A percentile compares a stretch with the other conserved stretches of the same genome.
Evolutionary conservation across 306 rosid genomes (phyloP).

Genomic region (Malus orientalis): DNA sequence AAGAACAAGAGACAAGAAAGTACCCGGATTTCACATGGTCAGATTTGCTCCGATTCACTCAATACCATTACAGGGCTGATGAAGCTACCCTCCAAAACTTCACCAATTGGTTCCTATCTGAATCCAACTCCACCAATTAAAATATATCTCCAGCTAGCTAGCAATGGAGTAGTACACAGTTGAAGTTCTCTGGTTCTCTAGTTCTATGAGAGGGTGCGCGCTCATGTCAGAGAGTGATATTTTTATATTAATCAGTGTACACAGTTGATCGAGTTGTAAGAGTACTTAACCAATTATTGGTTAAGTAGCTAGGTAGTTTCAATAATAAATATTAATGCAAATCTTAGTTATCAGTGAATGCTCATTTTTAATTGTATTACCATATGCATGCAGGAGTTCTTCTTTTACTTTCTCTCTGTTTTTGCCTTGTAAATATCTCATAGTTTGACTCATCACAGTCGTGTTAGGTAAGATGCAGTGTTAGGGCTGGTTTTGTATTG

Average conservation of each 20-base stretch:
- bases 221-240: too few relatives aligned
- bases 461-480: background rate
- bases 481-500: too few relatives aligned
- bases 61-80: constrained; percentile 59
- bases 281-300: background rate
- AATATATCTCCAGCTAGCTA: background rate
- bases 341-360: background rate
- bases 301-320: background rate
- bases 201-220: too few relatives aligned
- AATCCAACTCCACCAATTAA: constrained; percentile 14
- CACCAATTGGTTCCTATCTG: constrained; percentile 47
- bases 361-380: background rate
- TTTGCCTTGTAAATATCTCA: background rate
- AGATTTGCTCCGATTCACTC: constrained; percentile 50
- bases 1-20: constrained; percentile 25
- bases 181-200: background rate
- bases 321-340: background rate
- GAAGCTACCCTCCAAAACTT: constrained; percentile 54
- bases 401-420: too few relatives aligned
- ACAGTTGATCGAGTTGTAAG: background rate
- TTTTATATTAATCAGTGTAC: background rate
- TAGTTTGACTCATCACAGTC: background rate
- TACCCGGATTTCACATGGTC: constrained; percentile 83
- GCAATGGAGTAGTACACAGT: background rate
- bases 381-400: background rate